Base-by-base conservation (phyloP, 2,329 filamentous ascomycete genomes). In the Alternaria hordeiaustralica region DNA sequence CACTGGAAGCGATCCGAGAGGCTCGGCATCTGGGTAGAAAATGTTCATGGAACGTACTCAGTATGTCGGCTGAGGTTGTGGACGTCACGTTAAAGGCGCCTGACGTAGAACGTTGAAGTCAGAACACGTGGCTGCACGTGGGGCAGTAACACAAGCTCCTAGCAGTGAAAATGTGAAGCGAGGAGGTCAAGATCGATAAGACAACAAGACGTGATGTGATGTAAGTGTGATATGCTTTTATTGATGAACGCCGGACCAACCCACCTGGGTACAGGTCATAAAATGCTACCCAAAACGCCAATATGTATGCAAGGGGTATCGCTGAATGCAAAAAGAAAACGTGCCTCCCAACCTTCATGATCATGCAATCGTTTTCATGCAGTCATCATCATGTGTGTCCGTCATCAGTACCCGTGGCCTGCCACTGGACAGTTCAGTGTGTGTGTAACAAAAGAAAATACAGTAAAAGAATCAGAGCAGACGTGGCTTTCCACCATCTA, bases 251-350 rank as follows among this genome's bases (percentile, higher is more conserved):
- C 30, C 28, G 28, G 45, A 36, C 49, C 15, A 41, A 41, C 13
- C 49, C 49, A 23, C 20, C 20, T 7, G 28, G 47, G 23, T 54
- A 49, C 46, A 13, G 20, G 9, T 18, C n/a, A 54, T 15, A 4
- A 41, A 49, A 64, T 60, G 55, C 50, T 55, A 30, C 18, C 12
- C 26, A 57, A 28, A 61, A 69, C 66, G 62, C 64, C 67, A 30
- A 41, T 50, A 28, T 64, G 21, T 64, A 66, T 68, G 65, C 65
- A 63, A 66, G 43, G 63, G 67, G 67, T 66, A 70, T 70, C 63
- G 33, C 55, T 64, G 36, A 33, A 55, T 30, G 21, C 15, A 53
- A 21, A 57, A n/a, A 12, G 30, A 43, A 50, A 57, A 33, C 21
- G 2, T 33, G 15, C 21, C 28, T 11, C 20, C 56, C 25, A 63